A percentile compares a stretch with the other conserved stretches of the same genome.
Conservation (phyloP, 164 flowering plant species). For the Berberis vulgaris region DNA sequence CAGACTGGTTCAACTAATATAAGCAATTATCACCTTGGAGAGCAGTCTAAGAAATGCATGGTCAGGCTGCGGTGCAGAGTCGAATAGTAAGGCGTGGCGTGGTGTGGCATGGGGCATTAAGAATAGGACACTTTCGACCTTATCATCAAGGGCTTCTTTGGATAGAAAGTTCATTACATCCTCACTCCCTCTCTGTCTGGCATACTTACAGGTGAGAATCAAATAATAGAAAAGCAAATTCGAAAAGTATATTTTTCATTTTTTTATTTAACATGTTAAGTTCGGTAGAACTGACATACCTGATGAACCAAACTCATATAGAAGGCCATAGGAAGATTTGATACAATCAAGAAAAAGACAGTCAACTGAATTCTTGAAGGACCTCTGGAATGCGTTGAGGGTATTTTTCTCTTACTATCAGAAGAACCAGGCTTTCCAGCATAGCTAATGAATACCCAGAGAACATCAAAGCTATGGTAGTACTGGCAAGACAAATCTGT, state of each 20-base stretch:
- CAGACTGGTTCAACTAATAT: neutral
- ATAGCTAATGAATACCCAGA: conserved; percentile 62
- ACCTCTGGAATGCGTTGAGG: conserved; percentile 16
- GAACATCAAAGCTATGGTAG: conserved; percentile 88
- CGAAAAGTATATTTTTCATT: neutral
- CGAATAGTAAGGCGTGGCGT: conserved; percentile 89
- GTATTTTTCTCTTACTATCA: conserved; percentile 19
- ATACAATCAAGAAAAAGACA: conserved; percentile 50
- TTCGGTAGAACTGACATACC: conserved; percentile 29
- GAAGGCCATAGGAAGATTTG: conserved; percentile 88
- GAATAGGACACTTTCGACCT: conserved; percentile 60
- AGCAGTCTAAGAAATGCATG: conserved; percentile 86
- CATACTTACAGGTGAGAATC: conserved; percentile 15
- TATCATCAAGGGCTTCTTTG: conserved; percentile 42
- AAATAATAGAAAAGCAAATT: neutral
- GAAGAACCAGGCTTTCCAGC: conserved; percentile 18
- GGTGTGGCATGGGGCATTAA: conserved; percentile 91
- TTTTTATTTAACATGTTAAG: neutral
- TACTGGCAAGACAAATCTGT: conserved; percentile 91
- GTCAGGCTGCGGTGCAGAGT: conserved; percentile 60
- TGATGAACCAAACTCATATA: conserved; percentile 93
- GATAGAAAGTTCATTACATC: conserved; percentile 80
- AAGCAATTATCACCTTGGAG: conserved; percentile 56
- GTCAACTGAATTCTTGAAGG: conserved; percentile 31
- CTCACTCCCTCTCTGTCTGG: conserved; percentile 84